phyloP scores from a whole-genome alignment of 495 filamentous ascomycete genomes.

The Clohesyomyces aquaticus region DNA sequence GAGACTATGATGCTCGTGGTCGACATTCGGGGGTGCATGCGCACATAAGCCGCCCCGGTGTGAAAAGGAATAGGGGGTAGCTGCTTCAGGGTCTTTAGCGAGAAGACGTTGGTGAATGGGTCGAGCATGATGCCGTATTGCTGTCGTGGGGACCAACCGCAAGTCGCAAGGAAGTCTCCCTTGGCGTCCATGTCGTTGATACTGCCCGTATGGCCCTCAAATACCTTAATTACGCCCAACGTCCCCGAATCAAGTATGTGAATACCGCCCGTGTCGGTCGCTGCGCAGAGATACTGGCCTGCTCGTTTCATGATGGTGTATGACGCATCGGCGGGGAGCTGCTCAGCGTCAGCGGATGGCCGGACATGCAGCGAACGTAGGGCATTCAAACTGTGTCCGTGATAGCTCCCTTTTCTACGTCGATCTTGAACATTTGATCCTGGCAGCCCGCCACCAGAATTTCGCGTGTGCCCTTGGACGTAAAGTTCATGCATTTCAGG shows the following conservation, averaged over 20 bases:
- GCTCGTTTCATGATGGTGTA: conserved; percentile 91
- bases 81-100: conserved; percentile 81
- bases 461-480: conserved; percentile 76
- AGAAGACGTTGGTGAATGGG: conserved; percentile 89
- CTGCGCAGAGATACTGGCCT: conserved; percentile 82
- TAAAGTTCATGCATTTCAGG: conserved; percentile 91
- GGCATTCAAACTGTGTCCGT: conserved; percentile 61
- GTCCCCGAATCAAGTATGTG: conserved; percentile 80
- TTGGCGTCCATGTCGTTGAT: conserved; percentile 96
- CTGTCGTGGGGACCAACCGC: conserved; percentile 82
- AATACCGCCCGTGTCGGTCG: conserved; percentile 79
- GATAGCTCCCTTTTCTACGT: conserved; percentile 82
- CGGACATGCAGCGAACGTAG: not conserved
- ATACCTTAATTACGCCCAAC: conserved; percentile 77
- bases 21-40: conserved; percentile 92
- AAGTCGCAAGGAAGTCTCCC: conserved; percentile 88
- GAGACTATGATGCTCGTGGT: conserved; percentile 91
- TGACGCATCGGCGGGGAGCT: conserved; percentile 67
- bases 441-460: conserved; percentile 87
- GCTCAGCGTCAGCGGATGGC: conserved; percentile 14
- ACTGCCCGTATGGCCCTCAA: conserved; percentile 80
- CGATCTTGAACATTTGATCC: conserved; percentile 83
- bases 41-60: conserved; percentile 85
- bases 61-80: conserved; percentile 91
- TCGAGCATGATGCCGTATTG: conserved; percentile 72